phyloP scores from a whole-genome alignment of 1,284 basidiomycete genomes.

The Fomitopsis pinicola region DNA sequence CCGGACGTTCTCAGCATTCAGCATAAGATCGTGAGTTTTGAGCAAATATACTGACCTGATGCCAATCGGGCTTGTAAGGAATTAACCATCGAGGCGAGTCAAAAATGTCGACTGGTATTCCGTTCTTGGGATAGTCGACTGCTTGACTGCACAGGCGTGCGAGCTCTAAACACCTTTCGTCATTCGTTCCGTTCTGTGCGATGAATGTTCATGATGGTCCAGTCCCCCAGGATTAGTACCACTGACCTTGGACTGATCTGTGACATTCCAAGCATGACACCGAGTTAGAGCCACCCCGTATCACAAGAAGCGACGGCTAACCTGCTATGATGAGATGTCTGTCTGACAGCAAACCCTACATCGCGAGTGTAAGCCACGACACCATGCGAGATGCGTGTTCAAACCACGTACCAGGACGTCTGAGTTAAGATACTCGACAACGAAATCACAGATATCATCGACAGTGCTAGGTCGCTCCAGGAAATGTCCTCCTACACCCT shows the following conservation, averaged over 20 bases:
- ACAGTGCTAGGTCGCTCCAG: slow-evolving; percentile 52
- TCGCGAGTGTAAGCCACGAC: background rate
- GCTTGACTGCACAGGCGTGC: slow-evolving; percentile 64
- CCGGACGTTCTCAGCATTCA: background rate
- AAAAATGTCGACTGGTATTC: slow-evolving; percentile 53
- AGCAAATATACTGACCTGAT: slow-evolving; percentile 24
- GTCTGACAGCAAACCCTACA: slow-evolving; percentile 62
- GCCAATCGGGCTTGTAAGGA: slow-evolving; percentile 73
- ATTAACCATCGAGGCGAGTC: slow-evolving; percentile 48
- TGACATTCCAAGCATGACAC: background rate
- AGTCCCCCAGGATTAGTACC: background rate
- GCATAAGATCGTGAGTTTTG: background rate
- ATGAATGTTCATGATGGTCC: background rate
- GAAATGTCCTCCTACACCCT: slow-evolving; percentile 24
- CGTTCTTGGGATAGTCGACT: slow-evolving; percentile 76
- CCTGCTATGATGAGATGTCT: slow-evolving; percentile 73
- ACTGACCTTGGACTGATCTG: slow-evolving; percentile 61
- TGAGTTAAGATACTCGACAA: slow-evolving; percentile 80
- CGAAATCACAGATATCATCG: slow-evolving; percentile 76
- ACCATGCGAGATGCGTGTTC: background rate
- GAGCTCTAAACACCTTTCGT: slow-evolving; percentile 57
- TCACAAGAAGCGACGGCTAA: slow-evolving; percentile 24
- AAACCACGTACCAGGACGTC: slow-evolving; percentile 57
- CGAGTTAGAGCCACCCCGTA: background rate
- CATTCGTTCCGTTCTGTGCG: slow-evolving; percentile 58